A percentile compares a stretch with the other conserved stretches of the same genome.
phyloP scores from a whole-genome alignment of 345 rosid species.

The Cardiospermum halicacabum region DNA sequence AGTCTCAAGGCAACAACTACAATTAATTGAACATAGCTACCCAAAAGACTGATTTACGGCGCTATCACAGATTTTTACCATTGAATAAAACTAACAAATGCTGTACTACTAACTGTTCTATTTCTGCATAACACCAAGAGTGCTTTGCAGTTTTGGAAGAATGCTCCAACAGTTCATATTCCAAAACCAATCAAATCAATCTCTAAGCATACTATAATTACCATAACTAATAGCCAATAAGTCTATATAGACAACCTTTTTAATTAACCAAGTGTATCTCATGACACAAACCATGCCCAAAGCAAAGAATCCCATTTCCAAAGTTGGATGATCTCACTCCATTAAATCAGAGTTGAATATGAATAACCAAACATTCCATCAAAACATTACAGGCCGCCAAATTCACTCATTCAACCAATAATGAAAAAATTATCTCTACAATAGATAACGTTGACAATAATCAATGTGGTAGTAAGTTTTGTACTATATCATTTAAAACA shows the following conservation, averaged over 20 bases:
- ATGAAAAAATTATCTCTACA: not conserved
- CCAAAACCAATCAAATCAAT: not conserved
- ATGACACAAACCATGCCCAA: not conserved
- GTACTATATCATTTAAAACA: conserved; percentile 1
- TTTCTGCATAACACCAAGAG: not conserved
- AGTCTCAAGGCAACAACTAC: not conserved
- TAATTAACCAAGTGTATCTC: not conserved
- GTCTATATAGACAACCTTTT: not conserved
- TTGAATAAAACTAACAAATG: not conserved
- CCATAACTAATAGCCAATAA: not conserved
- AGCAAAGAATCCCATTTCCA: not conserved
- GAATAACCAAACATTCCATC: not conserved
- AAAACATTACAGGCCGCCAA: not conserved
- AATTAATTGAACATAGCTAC: not conserved
- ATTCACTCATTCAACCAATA: not conserved
- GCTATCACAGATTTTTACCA: not conserved
- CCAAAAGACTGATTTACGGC: not conserved
- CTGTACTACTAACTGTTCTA: not conserved
- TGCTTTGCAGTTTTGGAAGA: not conserved
- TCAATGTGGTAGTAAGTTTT: not conserved
- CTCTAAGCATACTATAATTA: not conserved
- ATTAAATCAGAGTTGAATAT: not conserved
- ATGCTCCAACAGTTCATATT: not conserved
- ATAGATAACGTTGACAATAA: not conserved
- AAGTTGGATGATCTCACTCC: not conserved